A percentile compares a stretch with the other conserved stretches of the same genome.
phyloP scores from a whole-genome alignment of 2,329 filamentous ascomycete genomes.

The Bipolaris victoriae region DNA sequence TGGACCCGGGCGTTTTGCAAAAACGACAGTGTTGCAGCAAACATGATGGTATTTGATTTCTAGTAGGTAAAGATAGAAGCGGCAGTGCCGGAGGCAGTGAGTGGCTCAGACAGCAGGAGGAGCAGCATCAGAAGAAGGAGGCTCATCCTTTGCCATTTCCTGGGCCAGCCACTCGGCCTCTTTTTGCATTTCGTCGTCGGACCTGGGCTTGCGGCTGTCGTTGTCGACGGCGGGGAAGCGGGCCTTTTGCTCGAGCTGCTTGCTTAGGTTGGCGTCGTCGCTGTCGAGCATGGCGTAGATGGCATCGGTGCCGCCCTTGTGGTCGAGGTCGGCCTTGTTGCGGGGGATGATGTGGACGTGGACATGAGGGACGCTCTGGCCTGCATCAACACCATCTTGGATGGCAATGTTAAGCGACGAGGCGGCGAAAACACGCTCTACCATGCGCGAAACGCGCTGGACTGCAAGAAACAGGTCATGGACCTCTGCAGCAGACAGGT shows the following conservation, averaged over 20 bases:
- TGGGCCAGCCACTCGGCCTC: background rate
- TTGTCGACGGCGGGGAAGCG: constrained; percentile 74
- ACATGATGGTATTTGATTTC: background rate
- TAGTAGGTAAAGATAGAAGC: background rate
- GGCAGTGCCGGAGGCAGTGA: background rate
- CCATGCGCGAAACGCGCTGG: constrained; percentile 78
- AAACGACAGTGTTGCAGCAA: background rate
- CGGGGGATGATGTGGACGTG: constrained; percentile 92
- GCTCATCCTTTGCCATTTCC: constrained; percentile 57
- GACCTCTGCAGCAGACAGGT: constrained; percentile 75
- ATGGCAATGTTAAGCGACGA: constrained; percentile 90
- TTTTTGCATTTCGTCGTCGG: constrained; percentile 74
- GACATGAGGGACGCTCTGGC: constrained; percentile 92
- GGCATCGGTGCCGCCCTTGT: constrained; percentile 68
- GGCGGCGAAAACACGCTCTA: constrained; percentile 66
- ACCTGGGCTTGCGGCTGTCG: constrained; percentile 67
- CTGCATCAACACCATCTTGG: constrained; percentile 89
- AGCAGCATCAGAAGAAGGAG: background rate
- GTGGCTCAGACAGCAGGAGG: too few relatives aligned
- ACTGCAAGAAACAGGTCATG: constrained; percentile 86
- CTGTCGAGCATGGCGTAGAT: constrained; percentile 84
- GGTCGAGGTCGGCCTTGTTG: constrained; percentile 62
- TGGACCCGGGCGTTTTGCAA: background rate
- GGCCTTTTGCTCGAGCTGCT: constrained; percentile 63
- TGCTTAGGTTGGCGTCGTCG: constrained; percentile 83